Percentiles rank a stretch among this genome's conserved stretches.
Conservation (phyloP, 768 basidiomycete genomes). For the Asterophora lycoperdoides region DNA sequence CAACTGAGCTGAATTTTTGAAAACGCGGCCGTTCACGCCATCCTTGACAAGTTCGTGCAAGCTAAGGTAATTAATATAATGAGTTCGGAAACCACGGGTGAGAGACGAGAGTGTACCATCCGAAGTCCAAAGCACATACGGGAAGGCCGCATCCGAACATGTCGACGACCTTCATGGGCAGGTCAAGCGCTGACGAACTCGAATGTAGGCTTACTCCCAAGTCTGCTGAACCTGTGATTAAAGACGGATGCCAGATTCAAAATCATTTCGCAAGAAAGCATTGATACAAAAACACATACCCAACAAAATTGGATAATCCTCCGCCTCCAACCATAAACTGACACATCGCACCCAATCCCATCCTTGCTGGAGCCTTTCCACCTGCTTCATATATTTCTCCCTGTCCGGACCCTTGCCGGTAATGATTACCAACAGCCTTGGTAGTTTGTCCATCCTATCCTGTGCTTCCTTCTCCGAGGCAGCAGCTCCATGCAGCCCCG, state of each 20-base stretch:
- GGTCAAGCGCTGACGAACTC: constrained; percentile 84
- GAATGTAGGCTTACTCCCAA: constrained; percentile 88
- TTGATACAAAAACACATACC: constrained; percentile 40
- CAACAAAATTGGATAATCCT: constrained; percentile 84
- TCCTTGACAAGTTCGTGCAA: constrained; percentile 84
- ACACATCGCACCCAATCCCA: constrained; percentile 81
- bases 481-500: constrained; percentile 7
- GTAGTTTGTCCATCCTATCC: constrained; percentile 37
- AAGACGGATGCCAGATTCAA: not conserved
- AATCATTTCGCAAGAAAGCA: no score
- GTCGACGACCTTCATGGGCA: constrained; percentile 99
- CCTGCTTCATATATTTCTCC: constrained; percentile 66
- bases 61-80: constrained; percentile 34
- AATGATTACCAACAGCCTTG: constrained; percentile 77
- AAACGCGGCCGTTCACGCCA: constrained; percentile 79
- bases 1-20: constrained; percentile 62
- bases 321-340: constrained; percentile 84
- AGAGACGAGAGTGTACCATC: constrained; percentile 52
- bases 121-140: constrained; percentile 85
- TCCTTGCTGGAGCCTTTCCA: constrained; percentile 51
- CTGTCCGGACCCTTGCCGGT: constrained; percentile 88
- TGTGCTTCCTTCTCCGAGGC: constrained; percentile 1
- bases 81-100: no score
- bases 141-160: constrained; percentile 98
- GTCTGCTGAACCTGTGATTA: constrained; percentile 73